Evolutionary conservation across 768 basidiomycete genomes (phyloP).

Genomic region (Boletus fagicola): DNA sequence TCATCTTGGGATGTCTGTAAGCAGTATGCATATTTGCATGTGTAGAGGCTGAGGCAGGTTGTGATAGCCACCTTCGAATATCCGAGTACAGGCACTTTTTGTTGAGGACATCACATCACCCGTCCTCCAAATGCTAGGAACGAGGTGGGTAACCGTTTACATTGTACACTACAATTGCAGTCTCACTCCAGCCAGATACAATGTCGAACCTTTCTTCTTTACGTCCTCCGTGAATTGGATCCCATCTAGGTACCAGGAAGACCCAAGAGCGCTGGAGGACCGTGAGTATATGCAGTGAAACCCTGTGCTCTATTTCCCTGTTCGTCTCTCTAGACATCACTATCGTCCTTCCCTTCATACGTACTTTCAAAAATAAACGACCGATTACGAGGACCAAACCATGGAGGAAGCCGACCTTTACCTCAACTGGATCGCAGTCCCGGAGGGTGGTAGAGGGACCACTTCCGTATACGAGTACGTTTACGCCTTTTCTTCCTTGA

Average conservation of each 20-base stretch:
- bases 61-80: slow-evolving; percentile 24
- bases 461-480: slow-evolving; percentile 15
- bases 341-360: slow-evolving; percentile 40
- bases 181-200: slow-evolving; percentile 32
- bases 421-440: background rate
- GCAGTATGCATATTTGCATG: background rate
- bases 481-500: background rate
- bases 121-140: slow-evolving; percentile 41
- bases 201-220: slow-evolving; percentile 45
- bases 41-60: background rate
- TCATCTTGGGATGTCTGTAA: slow-evolving; percentile 25
- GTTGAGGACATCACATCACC: slow-evolving; percentile 36
- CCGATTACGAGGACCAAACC: slow-evolving; percentile 20
- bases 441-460: background rate
- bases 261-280: slow-evolving; percentile 31
- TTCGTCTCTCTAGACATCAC: slow-evolving; percentile 40
- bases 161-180: background rate
- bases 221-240: slow-evolving; percentile 43
- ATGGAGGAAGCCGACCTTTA: slow-evolving; percentile 18
- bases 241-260: slow-evolving; percentile 43
- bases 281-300: slow-evolving; percentile 31
- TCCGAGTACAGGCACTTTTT: slow-evolving; percentile 38
- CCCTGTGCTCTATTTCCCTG: background rate
- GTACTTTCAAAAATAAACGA: slow-evolving; percentile 34
- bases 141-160: slow-evolving; percentile 28